Evolutionary conservation across 106 monocot genomes (phyloP).

Genomic region (Allium fistulosum): DNA sequence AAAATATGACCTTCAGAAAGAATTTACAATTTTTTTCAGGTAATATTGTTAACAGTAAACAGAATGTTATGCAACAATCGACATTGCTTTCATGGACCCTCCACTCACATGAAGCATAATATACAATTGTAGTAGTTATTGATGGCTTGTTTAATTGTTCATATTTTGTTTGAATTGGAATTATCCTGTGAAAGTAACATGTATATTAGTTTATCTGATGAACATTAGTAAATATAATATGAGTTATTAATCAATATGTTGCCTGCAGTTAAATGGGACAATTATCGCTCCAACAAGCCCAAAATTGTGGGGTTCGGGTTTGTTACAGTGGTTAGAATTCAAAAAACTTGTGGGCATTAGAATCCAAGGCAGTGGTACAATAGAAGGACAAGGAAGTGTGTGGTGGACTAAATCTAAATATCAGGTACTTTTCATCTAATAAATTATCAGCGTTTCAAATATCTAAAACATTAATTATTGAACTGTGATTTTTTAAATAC

Average conservation of each 20-base stretch:
- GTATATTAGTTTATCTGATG: background rate
- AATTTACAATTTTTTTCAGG: too few species aligned
- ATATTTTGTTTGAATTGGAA: background rate
- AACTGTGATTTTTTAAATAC: too few species aligned
- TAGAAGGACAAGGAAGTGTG: conserved; percentile 29
- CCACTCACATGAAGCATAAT: background rate
- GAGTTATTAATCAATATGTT: background rate
- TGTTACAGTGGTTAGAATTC: conserved; percentile 51
- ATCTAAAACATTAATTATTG: too few species aligned
- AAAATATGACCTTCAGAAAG: background rate
- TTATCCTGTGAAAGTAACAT: conserved; percentile 1
- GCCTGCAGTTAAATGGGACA: conserved; percentile 39
- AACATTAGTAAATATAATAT: too few species aligned
- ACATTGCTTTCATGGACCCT: background rate
- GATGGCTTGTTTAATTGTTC: background rate
- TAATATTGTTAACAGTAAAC: too few species aligned
- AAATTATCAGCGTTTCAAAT: too few species aligned
- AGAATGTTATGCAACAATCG: background rate
- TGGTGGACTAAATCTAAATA: conserved; percentile 28
- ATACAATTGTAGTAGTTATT: background rate
- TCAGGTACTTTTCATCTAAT: too few species aligned
- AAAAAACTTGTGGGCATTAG: conserved; percentile 29
- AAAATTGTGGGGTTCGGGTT: conserved; percentile 31
- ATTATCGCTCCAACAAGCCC: conserved; percentile 33
- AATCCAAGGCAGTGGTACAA: conserved; percentile 29